Evolutionary conservation across 495 filamentous ascomycete species (phyloP).

Genomic region (Hamigera avellanea): DNA sequence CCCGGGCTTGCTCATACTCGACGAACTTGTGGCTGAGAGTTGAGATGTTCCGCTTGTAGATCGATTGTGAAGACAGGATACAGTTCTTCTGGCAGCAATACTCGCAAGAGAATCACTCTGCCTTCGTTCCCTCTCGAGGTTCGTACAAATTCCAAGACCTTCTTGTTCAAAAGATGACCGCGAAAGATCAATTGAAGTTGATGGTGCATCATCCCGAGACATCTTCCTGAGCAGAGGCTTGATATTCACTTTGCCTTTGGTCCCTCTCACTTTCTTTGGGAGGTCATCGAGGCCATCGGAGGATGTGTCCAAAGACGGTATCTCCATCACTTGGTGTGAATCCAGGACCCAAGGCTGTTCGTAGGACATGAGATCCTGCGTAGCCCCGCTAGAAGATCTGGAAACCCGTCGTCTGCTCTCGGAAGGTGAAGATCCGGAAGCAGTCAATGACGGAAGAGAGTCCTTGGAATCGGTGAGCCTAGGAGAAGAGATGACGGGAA

Average conservation of each 20-base stretch:
- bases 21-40: conserved; percentile 33
- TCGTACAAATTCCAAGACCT: conserved; percentile 42
- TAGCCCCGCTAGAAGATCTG: conserved; percentile 5
- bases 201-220: conserved; percentile 33
- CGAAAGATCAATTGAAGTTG: conserved; percentile 40
- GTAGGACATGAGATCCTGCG: conserved; percentile 3
- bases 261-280: conserved; percentile 14
- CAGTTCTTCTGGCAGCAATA: conserved; percentile 17
- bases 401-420: not conserved
- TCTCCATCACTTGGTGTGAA: conserved; percentile 4
- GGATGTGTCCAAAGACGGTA: conserved; percentile 4
- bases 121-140: conserved; percentile 26
- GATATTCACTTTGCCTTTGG: conserved; percentile 30
- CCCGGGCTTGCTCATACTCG: conserved; percentile 36
- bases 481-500: conserved; percentile 5
- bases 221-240: conserved; percentile 48
- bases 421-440: not conserved
- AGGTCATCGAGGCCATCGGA: conserved; percentile 13
- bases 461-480: conserved; percentile 6
- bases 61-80: conserved; percentile 34
- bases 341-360: conserved; percentile 7
- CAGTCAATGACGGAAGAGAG: conserved; percentile 4
- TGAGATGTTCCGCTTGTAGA: conserved; percentile 47
- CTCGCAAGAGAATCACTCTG: conserved; percentile 19
- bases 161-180: conserved; percentile 45